Conservation (phyloP, 2,329 filamentous ascomycete species). For the Colletotrichum truncatum region DNA sequence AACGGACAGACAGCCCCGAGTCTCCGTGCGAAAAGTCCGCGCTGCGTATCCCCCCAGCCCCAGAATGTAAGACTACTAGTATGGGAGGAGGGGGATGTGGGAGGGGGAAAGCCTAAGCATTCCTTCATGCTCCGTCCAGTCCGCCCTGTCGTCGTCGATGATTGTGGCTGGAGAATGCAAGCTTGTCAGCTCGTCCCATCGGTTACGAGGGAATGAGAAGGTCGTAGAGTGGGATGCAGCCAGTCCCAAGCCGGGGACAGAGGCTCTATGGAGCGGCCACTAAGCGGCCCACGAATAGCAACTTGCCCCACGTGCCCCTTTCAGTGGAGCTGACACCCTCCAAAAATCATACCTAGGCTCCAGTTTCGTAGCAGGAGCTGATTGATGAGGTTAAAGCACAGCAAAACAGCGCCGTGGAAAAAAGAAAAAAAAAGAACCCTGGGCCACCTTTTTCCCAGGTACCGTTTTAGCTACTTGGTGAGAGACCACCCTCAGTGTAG, state of each 20-base stretch:
- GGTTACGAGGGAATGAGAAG: constrained; percentile 7
- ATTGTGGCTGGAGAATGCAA: constrained; percentile 21
- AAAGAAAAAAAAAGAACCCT: no score
- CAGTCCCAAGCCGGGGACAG: neutral
- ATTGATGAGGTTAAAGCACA: constrained; percentile 1
- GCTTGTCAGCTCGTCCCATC: constrained; percentile 4
- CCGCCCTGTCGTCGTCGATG: constrained; percentile 12
- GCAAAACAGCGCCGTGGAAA: constrained; percentile 8
- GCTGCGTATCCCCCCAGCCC: neutral
- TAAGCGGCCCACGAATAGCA: constrained; percentile 29
- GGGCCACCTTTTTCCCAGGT: no score
- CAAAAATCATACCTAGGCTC: constrained; percentile 2
- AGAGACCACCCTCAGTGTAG: no score
- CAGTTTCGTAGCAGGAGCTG: neutral
- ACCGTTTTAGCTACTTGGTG: no score
- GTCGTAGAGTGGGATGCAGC: constrained; percentile 7
- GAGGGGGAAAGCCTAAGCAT: neutral
- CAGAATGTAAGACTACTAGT: no score
- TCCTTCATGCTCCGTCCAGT: constrained; percentile 1
- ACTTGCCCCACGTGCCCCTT: constrained; percentile 25
- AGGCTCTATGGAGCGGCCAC: neutral
- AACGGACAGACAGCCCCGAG: constrained; percentile 12
- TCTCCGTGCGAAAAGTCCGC: constrained; percentile 7
- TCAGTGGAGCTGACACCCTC: constrained; percentile 5
- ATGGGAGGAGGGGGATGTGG: neutral